Percentiles rank a stretch among this genome's conserved stretches.
phyloP scores from a whole-genome alignment of 2,329 filamentous ascomycete genomes.

The Exserohilum turcica region DNA sequence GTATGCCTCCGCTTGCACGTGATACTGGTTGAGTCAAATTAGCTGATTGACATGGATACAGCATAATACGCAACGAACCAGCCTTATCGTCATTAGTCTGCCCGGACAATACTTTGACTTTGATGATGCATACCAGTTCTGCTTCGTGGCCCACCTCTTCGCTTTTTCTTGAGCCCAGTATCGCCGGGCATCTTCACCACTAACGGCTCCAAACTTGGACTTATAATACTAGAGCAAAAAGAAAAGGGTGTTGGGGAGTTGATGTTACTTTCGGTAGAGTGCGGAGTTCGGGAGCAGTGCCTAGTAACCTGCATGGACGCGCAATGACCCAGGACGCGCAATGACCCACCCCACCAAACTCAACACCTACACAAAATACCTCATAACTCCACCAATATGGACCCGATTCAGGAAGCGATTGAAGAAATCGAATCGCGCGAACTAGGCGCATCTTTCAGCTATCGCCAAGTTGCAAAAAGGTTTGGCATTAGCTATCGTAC shows the following conservation, averaged over 20 bases:
- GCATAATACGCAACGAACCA: constrained; percentile 2
- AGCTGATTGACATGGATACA: not conserved
- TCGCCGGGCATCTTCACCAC: constrained; percentile 1
- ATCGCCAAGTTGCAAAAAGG: too few relatives aligned
- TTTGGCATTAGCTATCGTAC: too few relatives aligned
- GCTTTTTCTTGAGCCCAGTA: constrained; percentile 25
- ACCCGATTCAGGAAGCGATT: too few relatives aligned
- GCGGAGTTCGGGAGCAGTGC: not conserved
- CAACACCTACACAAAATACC: too few relatives aligned
- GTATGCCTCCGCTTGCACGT: constrained; percentile 44
- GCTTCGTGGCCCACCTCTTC: constrained; percentile 30
- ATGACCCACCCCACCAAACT: too few relatives aligned
- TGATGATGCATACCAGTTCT: constrained; percentile 26
- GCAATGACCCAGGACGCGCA: too few relatives aligned
- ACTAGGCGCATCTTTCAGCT: too few relatives aligned
- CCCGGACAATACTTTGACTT: not conserved
- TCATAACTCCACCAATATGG: too few relatives aligned
- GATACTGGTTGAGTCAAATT: constrained; percentile 23
- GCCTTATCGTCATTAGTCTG: constrained; percentile 7
- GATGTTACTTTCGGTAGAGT: not conserved
- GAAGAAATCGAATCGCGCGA: too few relatives aligned
- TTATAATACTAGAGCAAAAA: not conserved
- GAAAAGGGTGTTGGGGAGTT: not conserved
- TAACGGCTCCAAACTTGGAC: too few relatives aligned
- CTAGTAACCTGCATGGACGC: too few relatives aligned